Percentiles rank a stretch among this genome's conserved stretches.
Evolutionary conservation across 306 rosid species (phyloP).

Genomic region (Calophaca sinica): DNA sequence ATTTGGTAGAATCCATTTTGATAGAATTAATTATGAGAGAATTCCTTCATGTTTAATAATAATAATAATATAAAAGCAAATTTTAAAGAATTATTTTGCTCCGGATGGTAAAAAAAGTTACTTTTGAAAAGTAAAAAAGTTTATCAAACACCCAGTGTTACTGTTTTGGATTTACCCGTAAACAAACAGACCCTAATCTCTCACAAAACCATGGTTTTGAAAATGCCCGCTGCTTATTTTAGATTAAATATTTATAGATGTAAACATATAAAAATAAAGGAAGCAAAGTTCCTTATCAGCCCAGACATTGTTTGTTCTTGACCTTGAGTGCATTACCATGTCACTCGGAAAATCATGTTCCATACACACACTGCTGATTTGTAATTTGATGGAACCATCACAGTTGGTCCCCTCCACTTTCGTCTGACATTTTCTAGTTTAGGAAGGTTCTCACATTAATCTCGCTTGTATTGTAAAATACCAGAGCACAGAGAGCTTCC

Average conservation of each 20-base stretch:
- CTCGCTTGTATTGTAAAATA: not conserved
- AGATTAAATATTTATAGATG: not conserved
- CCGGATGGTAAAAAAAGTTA: too few species aligned
- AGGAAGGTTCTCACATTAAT: slow-evolving; percentile 11
- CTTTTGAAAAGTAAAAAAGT: too few species aligned
- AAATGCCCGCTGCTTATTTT: not conserved
- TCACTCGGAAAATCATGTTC: slow-evolving; percentile 26
- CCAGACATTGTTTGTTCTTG: slow-evolving; percentile 20
- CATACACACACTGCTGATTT: slow-evolving; percentile 6
- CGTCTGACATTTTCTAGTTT: slow-evolving; percentile 5
- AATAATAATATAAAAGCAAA: too few species aligned
- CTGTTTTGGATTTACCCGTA: too few species aligned
- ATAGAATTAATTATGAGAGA: too few species aligned
- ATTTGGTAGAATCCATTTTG: too few species aligned
- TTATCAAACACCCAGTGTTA: too few species aligned
- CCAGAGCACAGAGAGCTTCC: slow-evolving; percentile 30
- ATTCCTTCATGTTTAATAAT: too few species aligned
- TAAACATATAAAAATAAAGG: not conserved
- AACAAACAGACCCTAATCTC: too few species aligned
- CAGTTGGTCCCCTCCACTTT: not conserved
- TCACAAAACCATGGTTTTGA: too few species aligned
- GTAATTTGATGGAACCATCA: slow-evolving; percentile 35
- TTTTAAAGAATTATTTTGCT: too few species aligned
- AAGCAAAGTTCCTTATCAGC: not conserved
- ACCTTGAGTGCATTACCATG: not conserved